These are phyloP conservation scores for Leccinum angustisporum DNA, from an alignment of 1,284 basidiomycete genomes.

Conservation along the genomic window DNA sequence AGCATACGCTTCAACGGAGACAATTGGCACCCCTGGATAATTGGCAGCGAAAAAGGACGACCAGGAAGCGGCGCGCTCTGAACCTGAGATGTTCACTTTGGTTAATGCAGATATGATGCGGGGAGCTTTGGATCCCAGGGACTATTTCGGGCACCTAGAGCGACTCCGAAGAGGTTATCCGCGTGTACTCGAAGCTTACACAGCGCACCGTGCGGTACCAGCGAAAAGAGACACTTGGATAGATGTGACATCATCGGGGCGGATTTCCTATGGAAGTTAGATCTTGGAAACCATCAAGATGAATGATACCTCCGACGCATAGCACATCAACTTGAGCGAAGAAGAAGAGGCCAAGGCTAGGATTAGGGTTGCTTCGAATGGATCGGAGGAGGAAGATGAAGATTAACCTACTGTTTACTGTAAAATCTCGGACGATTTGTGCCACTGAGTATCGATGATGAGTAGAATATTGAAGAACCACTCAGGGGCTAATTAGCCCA, in stretches of 20 bases:
- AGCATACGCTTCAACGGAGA: conserved; percentile 73
- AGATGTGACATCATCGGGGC: too few species aligned
- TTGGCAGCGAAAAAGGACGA: conserved; percentile 55
- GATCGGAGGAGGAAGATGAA: conserved; percentile 28
- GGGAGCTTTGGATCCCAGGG: too few species aligned
- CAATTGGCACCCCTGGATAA: conserved; percentile 59
- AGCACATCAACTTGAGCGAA: too few species aligned
- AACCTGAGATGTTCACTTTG: conserved; percentile 78
- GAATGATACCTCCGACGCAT: too few species aligned
- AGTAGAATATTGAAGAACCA: neutral
- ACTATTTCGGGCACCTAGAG: conserved; percentile 3
- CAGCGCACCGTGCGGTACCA: too few species aligned
- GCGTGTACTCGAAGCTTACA: too few species aligned
- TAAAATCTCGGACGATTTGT: conserved; percentile 19
- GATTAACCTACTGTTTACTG: neutral
- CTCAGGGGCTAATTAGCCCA: conserved; percentile 19
- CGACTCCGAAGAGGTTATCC: too few species aligned
- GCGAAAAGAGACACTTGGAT: too few species aligned
- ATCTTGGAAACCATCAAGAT: too few species aligned
- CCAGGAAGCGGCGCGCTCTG: conserved; percentile 65
- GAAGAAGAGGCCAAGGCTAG: neutral
- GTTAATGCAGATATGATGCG: conserved; percentile 79
- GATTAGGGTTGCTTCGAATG: too few species aligned
- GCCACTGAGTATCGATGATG: conserved; percentile 34
- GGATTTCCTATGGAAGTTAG: too few species aligned